phyloP scores from a whole-genome alignment of 768 basidiomycete species.

The Serendipita sp. region DNA sequence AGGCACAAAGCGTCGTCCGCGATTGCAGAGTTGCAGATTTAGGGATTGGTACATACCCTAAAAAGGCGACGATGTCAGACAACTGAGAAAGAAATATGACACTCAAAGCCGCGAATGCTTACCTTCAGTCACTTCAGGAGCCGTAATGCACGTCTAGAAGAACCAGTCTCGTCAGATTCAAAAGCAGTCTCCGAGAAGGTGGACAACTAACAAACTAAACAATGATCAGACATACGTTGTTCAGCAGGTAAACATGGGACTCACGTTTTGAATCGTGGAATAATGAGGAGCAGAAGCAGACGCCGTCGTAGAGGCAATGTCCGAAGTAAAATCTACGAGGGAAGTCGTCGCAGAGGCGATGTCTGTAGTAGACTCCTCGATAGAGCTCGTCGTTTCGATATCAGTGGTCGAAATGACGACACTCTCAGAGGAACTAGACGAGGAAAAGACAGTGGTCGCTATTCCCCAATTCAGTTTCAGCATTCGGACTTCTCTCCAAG shows the following conservation, averaged over 20 bases:
- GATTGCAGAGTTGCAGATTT: too few relatives aligned
- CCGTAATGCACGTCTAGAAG: constrained; percentile 6
- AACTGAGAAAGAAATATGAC: too few relatives aligned
- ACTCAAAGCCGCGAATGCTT: not conserved
- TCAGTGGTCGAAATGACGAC: not conserved
- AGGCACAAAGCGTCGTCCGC: too few relatives aligned
- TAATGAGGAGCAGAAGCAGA: not conserved
- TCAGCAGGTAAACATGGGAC: too few relatives aligned
- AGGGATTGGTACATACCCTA: too few relatives aligned
- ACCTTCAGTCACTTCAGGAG: constrained; percentile 16
- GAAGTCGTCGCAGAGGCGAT: not conserved
- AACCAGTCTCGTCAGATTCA: not conserved
- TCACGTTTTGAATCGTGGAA: not conserved
- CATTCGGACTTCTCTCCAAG: too few relatives aligned
- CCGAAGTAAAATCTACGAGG: not conserved
- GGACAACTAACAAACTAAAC: not conserved
- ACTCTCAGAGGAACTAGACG: not conserved
- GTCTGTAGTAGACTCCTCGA: too few relatives aligned
- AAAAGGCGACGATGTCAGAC: too few relatives aligned
- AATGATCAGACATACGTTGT: too few relatives aligned
- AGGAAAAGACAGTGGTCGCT: not conserved
- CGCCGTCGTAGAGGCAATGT: not conserved
- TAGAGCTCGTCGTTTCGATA: too few relatives aligned
- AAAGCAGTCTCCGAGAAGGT: not conserved
- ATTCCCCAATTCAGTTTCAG: too few relatives aligned